phyloP scores from a whole-genome alignment of 2,329 filamentous ascomycete genomes.

The Xylaria sp. region DNA sequence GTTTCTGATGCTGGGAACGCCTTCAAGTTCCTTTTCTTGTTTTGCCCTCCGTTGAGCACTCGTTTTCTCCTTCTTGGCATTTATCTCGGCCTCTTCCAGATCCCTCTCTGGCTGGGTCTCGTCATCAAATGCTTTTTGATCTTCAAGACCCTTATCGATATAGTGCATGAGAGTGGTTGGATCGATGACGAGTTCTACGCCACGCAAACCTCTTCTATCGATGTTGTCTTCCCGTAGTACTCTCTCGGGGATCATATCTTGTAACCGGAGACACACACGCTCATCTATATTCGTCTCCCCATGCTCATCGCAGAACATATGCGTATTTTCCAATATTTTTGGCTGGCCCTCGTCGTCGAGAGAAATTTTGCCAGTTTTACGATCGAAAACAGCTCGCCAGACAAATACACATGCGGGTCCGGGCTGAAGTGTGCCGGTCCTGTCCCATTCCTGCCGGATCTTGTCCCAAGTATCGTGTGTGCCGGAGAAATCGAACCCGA shows the following conservation, averaged over 20 bases:
- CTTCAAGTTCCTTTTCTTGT: not conserved
- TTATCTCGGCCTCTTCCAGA: not conserved
- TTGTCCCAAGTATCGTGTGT: slow-evolving; percentile 12
- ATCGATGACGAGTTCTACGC: slow-evolving; percentile 16
- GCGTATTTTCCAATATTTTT: slow-evolving; percentile 14
- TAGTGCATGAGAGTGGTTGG: slow-evolving; percentile 7
- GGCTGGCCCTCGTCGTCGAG: slow-evolving; percentile 16
- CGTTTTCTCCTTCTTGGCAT: not conserved
- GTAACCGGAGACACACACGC: slow-evolving; percentile 4
- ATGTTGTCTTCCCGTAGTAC: slow-evolving; percentile 2
- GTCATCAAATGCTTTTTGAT: slow-evolving; percentile 11
- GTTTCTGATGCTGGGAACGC: not conserved
- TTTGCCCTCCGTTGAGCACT: not conserved
- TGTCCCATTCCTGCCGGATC: slow-evolving; percentile 16
- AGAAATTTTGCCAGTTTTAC: slow-evolving; percentile 6
- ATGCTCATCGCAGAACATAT: slow-evolving; percentile 11
- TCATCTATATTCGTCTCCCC: slow-evolving; percentile 10
- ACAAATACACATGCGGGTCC: slow-evolving; percentile 10
- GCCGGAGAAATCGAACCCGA: slow-evolving; percentile 18
- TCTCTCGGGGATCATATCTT: slow-evolving; percentile 15
- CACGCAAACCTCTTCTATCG: not conserved
- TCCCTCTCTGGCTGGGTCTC: not conserved
- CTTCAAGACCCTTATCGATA: not conserved
- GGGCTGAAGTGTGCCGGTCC: slow-evolving; percentile 2
- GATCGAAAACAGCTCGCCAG: slow-evolving; percentile 21